Base-by-base conservation (phyloP, 1,139 yeast genomes). In the Wickerhamomyces sp. region DNA sequence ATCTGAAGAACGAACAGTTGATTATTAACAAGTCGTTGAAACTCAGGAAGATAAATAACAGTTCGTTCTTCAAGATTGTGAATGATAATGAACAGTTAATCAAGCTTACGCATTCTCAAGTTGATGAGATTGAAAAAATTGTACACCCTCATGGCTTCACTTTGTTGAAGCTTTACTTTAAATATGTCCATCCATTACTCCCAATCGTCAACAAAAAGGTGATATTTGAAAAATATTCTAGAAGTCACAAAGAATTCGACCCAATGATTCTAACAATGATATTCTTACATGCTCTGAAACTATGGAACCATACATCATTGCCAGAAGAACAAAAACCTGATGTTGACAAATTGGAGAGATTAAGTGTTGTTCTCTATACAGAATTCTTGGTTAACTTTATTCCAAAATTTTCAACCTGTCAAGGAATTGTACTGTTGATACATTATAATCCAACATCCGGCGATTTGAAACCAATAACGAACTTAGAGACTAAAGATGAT, bases 251-350 rank as follows among this genome's bases (percentile, higher is more conserved):
- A 33, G 73, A 68, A 42, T 62, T 68, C 35, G 59, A 66, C 34
- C 72, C 75, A 3, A 56, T 71, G 2, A 43, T 69, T 24, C 46
- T 69, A n/a, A 66, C 66, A 1, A 64, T 66, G 24, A 66, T 68
- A 2, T 68, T 68, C 45, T 49, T 64, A 13, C 55, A 66, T 35
- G 72, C 72, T 0, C 46, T 67, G 24, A 64, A 59, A 31, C 65
- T 66, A 56, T 45, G 16, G 67, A 60, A 10, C 23, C 36, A 19
- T 38, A 51, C 59, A 3, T 50, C 51, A 26, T 39, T 62, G 16
- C 45, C 58, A 10, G 39, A 53, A 5, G 39, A 43, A 16, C 50
- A 51, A 4, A 61, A 58, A 31, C 68, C 68, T 3, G 59, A 61
- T 35, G 52, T 52, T 16, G 51, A 51, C 14, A 52, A 55, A 23